phyloP scores from a whole-genome alignment of 2,329 filamentous ascomycete genomes.

The Xylaria arbuscula region DNA sequence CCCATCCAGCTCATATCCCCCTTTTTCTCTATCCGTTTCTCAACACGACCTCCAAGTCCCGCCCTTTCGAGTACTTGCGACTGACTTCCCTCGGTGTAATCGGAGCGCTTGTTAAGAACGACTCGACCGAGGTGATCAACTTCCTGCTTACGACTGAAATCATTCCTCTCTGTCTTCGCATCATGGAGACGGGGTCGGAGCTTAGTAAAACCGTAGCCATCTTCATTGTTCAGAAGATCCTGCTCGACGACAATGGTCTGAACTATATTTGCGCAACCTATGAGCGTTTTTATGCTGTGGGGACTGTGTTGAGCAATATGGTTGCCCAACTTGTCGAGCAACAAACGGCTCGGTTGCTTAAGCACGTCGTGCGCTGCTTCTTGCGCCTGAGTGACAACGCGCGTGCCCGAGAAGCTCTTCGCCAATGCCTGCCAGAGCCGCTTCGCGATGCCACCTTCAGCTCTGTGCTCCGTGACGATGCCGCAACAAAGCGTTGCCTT shows the following conservation, averaged over 20 bases:
- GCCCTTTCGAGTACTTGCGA: slow-evolving; percentile 96
- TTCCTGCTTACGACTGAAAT: slow-evolving; percentile 98
- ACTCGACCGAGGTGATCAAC: slow-evolving; percentile 98
- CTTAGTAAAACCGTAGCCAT: slow-evolving; percentile 99
- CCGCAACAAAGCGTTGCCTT: slow-evolving; percentile 95
- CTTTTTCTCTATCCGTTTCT: slow-evolving; percentile 98
- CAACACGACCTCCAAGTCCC: slow-evolving; percentile 97
- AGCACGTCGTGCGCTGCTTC: slow-evolving; percentile 98
- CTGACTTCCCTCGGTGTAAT: slow-evolving; percentile 97
- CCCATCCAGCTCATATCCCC: slow-evolving; percentile 85
- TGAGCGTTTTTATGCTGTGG: slow-evolving; percentile 97
- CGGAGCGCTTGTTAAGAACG: slow-evolving; percentile 96
- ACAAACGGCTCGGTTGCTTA: slow-evolving; percentile 93
- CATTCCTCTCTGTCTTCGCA: slow-evolving; percentile 94
- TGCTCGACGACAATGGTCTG: slow-evolving; percentile 94
- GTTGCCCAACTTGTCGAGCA: slow-evolving; percentile 97
- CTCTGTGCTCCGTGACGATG: slow-evolving; percentile 94
- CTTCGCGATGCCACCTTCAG: slow-evolving; percentile 98
- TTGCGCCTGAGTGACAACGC: slow-evolving; percentile 95
- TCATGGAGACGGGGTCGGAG: slow-evolving; percentile 99
- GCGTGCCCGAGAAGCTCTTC: slow-evolving; percentile 90
- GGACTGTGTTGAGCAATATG: slow-evolving; percentile 98
- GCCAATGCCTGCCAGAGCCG: slow-evolving; percentile 97
- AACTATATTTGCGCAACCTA: slow-evolving; percentile 99
- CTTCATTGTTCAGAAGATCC: slow-evolving; percentile 99